These are phyloP conservation scores for Nakaseomyces sp. DNA, from an alignment of 1,139 yeast species.

Conservation along the genomic window DNA sequence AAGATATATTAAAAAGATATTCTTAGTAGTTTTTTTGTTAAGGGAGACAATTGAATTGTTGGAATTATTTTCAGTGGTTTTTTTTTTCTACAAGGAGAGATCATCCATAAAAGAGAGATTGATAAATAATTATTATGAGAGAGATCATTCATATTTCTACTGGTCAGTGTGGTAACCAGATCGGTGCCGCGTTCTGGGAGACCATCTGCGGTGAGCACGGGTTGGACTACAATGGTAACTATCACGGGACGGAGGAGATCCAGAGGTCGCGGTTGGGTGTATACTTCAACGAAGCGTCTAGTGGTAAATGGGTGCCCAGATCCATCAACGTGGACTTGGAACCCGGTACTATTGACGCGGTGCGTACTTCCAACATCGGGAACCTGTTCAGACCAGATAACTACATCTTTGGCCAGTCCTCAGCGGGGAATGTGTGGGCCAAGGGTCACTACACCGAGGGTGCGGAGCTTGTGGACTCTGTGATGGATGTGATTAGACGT, in stretches of 20 bases:
- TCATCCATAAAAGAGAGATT: no score
- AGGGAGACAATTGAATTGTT: no score
- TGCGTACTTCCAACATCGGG: constrained; percentile 68
- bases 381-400: constrained; percentile 86
- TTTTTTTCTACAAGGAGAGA: neutral
- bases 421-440: constrained; percentile 96
- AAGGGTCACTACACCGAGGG: constrained; percentile 96
- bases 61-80: no score
- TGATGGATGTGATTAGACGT: constrained; percentile 80
- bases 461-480: constrained; percentile 85
- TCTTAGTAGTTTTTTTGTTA: no score
- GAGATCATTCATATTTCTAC: constrained; percentile 86
- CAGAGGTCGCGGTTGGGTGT: constrained; percentile 38
- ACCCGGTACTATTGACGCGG: constrained; percentile 87
- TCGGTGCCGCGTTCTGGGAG: constrained; percentile 97
- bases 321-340: constrained; percentile 88
- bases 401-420: constrained; percentile 78
- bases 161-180: constrained; percentile 99
- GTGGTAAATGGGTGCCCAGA: constrained; percentile 86
- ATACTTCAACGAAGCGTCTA: constrained; percentile 60
- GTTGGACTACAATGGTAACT: constrained; percentile 73
- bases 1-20: no score
- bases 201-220: constrained; percentile 97
- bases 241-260: constrained; percentile 58
- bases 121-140: constrained; percentile 37